A percentile compares a stretch with the other conserved stretches of the same genome.
These are phyloP conservation scores for Anthostomella pinea DNA, from an alignment of 2,329 filamentous ascomycete species.

Conservation along the genomic window DNA sequence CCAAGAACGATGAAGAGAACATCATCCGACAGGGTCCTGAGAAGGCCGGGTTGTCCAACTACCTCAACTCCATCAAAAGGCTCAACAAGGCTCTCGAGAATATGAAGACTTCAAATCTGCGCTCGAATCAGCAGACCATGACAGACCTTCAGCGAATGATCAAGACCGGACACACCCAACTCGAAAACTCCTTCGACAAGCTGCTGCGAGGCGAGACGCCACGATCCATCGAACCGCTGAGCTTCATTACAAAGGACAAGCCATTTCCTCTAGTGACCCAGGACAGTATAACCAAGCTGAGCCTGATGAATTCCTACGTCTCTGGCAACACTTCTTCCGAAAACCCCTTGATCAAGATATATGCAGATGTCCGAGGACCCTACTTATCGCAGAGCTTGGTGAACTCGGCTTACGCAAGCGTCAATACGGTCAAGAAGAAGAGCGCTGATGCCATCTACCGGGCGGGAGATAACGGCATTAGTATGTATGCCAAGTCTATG, in stretches of 20 bases:
- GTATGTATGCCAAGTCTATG: slow-evolving; percentile 82
- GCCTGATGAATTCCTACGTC: slow-evolving; percentile 78
- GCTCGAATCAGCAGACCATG: slow-evolving; percentile 87
- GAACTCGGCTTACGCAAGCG: slow-evolving; percentile 82
- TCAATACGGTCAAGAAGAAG: slow-evolving; percentile 80
- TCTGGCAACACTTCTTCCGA: slow-evolving; percentile 58
- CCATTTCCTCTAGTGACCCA: slow-evolving; percentile 79
- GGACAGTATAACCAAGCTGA: slow-evolving; percentile 72
- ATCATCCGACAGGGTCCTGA: slow-evolving; percentile 87
- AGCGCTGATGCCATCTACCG: slow-evolving; percentile 80
- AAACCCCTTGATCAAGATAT: slow-evolving; percentile 74
- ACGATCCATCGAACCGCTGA: slow-evolving; percentile 78
- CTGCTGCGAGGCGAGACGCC: slow-evolving; percentile 74
- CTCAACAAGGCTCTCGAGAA: slow-evolving; percentile 80
- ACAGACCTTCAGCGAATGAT: slow-evolving; percentile 75
- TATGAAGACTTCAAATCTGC: slow-evolving; percentile 85
- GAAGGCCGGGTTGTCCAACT: slow-evolving; percentile 76
- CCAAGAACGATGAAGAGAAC: slow-evolving; percentile 85
- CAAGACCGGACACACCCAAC: slow-evolving; percentile 73
- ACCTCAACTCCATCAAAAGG: slow-evolving; percentile 85
- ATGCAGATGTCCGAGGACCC: slow-evolving; percentile 79
- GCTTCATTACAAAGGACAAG: slow-evolving; percentile 86
- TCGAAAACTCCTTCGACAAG: slow-evolving; percentile 81
- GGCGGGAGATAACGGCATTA: slow-evolving; percentile 85
- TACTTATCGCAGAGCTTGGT: slow-evolving; percentile 81